Evolutionary conservation across 352 stramenopile genomes (phyloP).

Genomic region (Bremia lactucae): DNA sequence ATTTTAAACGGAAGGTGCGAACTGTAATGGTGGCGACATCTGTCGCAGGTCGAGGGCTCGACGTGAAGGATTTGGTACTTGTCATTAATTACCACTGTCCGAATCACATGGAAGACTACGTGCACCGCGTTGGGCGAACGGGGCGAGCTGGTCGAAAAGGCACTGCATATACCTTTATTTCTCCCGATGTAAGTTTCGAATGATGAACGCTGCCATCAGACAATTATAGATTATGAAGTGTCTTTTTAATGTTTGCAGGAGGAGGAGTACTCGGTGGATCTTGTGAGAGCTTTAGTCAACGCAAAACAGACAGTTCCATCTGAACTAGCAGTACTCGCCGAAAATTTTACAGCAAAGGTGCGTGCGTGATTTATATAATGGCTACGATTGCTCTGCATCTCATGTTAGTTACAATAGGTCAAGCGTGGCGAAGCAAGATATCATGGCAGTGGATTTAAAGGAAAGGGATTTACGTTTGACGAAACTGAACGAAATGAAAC

Average conservation of each 20-base stretch:
- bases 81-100: slow-evolving; percentile 99
- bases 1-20: slow-evolving; percentile 95
- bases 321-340: slow-evolving; percentile 87
- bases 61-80: slow-evolving; percentile 96
- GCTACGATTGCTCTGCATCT: neutral
- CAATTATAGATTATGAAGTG: slow-evolving; percentile 4
- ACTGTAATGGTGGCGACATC: slow-evolving; percentile 92
- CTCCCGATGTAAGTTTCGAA: slow-evolving; percentile 68
- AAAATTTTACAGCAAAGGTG: slow-evolving; percentile 93
- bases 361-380: neutral
- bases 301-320: slow-evolving; percentile 64
- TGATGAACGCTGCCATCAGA: neutral
- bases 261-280: slow-evolving; percentile 94
- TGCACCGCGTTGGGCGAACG: slow-evolving; percentile 97
- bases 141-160: slow-evolving; percentile 92
- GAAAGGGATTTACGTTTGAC: slow-evolving; percentile 98
- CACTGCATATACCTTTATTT: slow-evolving; percentile 99
- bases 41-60: slow-evolving; percentile 95
- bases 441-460: slow-evolving; percentile 94
- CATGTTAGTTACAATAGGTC: slow-evolving; percentile 36
- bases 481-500: slow-evolving; percentile 94
- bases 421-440: slow-evolving; percentile 91
- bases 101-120: slow-evolving; percentile 99
- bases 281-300: slow-evolving; percentile 93
- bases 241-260: slow-evolving; percentile 53